Conservation (phyloP, 345 rosid genomes). For the Eucalyptus curtisii region DNA sequence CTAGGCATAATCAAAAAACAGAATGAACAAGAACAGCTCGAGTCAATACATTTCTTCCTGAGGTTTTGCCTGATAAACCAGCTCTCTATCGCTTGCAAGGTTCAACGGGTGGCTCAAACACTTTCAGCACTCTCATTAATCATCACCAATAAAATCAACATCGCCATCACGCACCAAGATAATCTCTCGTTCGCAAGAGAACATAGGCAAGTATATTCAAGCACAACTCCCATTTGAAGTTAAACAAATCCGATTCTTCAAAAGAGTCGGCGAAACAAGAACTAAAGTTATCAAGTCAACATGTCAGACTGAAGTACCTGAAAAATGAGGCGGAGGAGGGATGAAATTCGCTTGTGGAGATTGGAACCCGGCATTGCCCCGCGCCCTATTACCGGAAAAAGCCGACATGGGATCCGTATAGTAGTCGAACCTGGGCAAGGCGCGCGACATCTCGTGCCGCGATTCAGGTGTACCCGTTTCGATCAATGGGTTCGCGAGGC, state of each 20-base stretch:
- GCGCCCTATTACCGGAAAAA: slow-evolving; percentile 43
- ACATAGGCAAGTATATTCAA: background rate
- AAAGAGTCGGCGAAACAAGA: slow-evolving; percentile 3
- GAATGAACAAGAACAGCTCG: background rate
- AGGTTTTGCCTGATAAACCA: background rate
- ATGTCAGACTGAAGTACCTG: slow-evolving; percentile 4
- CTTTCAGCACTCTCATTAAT: background rate
- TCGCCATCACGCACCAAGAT: background rate
- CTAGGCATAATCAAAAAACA: background rate
- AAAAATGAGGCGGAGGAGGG: background rate
- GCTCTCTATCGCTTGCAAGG: background rate
- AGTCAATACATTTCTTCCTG: background rate
- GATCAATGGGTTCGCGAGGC: slow-evolving; percentile 59
- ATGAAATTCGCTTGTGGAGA: slow-evolving; percentile 4
- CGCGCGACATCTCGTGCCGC: slow-evolving; percentile 11
- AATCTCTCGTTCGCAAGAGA: background rate
- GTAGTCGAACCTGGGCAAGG: slow-evolving; percentile 44
- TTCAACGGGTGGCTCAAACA: background rate
- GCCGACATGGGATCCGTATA: slow-evolving; percentile 81
- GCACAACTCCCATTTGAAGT: background rate
- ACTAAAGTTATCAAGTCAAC: background rate
- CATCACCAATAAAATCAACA: background rate
- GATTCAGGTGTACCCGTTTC: slow-evolving; percentile 15
- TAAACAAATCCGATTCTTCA: background rate
- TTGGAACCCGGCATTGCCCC: slow-evolving; percentile 9